Base-by-base conservation (phyloP, 1,284 basidiomycete genomes). In the Neonothopanus nambi region DNA sequence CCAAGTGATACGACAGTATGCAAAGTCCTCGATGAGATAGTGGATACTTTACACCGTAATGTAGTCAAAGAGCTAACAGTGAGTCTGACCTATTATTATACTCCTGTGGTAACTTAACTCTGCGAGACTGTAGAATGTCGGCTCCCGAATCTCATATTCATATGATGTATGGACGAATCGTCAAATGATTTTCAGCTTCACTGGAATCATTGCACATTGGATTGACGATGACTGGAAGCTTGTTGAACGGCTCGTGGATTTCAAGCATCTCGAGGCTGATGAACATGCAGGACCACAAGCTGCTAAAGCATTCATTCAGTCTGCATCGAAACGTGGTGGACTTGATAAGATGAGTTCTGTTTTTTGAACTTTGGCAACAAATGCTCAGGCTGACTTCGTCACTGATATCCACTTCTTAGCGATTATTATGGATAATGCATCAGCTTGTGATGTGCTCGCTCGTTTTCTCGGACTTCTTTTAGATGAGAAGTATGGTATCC, bases 151-250 rank as follows among this genome's bases (percentile, higher is more conserved):
- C 48, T 58, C 66, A 1, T 65, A 61, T 52, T 38, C 63, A 8
- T 60, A 53, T 18, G 64, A 69, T 45, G 64, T 63, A 11, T 70
- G 67, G 68, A 67, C 67, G 3, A 70, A 61, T 13, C 40, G 41
- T 11, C 61, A 63, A 36, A 70, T 68, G 66, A 59, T 67, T n/a
- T 67, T 57, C 48, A 62, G 62, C 9, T 70, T 70, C 60, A 58
- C 66, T 1, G 59, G 67, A 30, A 63, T 59, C 13, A 57, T 68
- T 40, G 67, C 51, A 5, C 54, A 13, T 36, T 70, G 57, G 37
- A 62, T 70, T 33, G 55, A 60, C 38, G 57, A 67, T 30, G 65
- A 68, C 37, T 70, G 67, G 67, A 56, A 65, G 9, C 45, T 70
- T 12, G 54, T 67, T 38, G 62, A 68, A 51, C 55, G 59, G 23